phyloP scores from a whole-genome alignment of 2,329 filamentous ascomycete species.

The Torrubiellomyces zombiae region DNA sequence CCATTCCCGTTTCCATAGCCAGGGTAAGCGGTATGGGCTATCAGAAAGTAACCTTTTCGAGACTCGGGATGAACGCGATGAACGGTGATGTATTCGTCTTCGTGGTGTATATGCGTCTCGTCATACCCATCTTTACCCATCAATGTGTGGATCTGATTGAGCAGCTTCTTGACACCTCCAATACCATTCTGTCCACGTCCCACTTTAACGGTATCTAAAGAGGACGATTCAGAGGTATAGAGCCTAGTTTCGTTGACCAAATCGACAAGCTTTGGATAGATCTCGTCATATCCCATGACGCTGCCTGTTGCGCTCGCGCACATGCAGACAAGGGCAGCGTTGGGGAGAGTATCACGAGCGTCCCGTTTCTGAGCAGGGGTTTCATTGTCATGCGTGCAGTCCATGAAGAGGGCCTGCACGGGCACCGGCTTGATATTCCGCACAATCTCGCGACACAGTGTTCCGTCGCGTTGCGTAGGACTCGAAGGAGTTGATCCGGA shows the following conservation, averaged over 20 bases:
- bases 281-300: slow-evolving; percentile 95
- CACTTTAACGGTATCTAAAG: slow-evolving; percentile 37
- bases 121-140: slow-evolving; percentile 94
- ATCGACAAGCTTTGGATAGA: slow-evolving; percentile 87
- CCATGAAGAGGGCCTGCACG: slow-evolving; percentile 93
- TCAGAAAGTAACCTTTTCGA: slow-evolving; percentile 84
- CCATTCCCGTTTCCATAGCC: slow-evolving; percentile 77
- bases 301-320: slow-evolving; percentile 88
- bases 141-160: slow-evolving; percentile 86
- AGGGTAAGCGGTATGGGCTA: slow-evolving; percentile 90
- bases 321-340: slow-evolving; percentile 88
- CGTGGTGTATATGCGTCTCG: slow-evolving; percentile 92
- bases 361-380: slow-evolving; percentile 89
- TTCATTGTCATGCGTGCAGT: slow-evolving; percentile 98
- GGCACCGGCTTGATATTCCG: slow-evolving; percentile 73
- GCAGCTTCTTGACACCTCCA: slow-evolving; percentile 73
- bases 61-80: slow-evolving; percentile 87
- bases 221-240: slow-evolving; percentile 66
- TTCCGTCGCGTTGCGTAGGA: slow-evolving; percentile 14
- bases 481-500: slow-evolving; percentile 12
- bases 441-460: slow-evolving; percentile 44
- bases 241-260: slow-evolving; percentile 75
- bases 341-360: slow-evolving; percentile 82
- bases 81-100: slow-evolving; percentile 89
- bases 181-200: slow-evolving; percentile 69